Percentiles rank a stretch among this genome's conserved stretches.
Evolutionary conservation across 2,329 filamentous ascomycete genomes (phyloP).

Genomic region (Cladophialophora immunda): DNA sequence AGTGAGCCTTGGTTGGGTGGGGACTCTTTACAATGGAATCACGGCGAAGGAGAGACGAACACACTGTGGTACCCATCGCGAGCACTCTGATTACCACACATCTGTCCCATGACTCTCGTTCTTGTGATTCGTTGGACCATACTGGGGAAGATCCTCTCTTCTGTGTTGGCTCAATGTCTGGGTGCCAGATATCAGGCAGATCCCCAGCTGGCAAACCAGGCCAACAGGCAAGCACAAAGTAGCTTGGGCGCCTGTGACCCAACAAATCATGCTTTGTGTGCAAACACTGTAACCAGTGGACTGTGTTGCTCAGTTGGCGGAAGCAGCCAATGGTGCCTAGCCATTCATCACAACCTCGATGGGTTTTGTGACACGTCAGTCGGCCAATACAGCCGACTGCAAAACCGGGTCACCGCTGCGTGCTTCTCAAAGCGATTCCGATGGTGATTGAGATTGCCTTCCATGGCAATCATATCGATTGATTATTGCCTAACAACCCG

Average conservation of each 20-base stretch:
- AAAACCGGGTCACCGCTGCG: not conserved
- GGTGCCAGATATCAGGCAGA: slow-evolving; percentile 28
- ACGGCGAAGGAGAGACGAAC: slow-evolving; percentile 10
- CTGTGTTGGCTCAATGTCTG: slow-evolving; percentile 21
- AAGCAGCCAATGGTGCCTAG: slow-evolving; percentile 25
- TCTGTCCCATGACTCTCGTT: slow-evolving; percentile 17
- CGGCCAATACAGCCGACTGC: slow-evolving; percentile 18
- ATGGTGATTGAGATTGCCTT: not conserved
- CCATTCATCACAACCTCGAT: slow-evolving; percentile 11
- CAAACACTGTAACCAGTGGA: slow-evolving; percentile 18
- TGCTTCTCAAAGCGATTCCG: not conserved
- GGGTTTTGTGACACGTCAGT: slow-evolving; percentile 34
- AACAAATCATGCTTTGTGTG: slow-evolving; percentile 28
- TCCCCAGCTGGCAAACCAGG: slow-evolving; percentile 21
- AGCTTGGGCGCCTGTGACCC: slow-evolving; percentile 25
- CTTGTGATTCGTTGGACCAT: slow-evolving; percentile 27
- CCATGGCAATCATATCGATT: not conserved
- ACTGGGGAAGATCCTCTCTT: slow-evolving; percentile 9
- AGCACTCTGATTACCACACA: slow-evolving; percentile 26
- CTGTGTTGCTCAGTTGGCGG: slow-evolving; percentile 20
- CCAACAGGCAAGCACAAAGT: slow-evolving; percentile 15
- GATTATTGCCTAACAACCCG: not conserved
- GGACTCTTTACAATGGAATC: not conserved
- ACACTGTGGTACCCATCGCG: slow-evolving; percentile 9
- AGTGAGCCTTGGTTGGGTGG: slow-evolving; percentile 6